These are phyloP conservation scores for Malus domestica DNA, from an alignment of 306 rosid species.

Conservation along the genomic window DNA sequence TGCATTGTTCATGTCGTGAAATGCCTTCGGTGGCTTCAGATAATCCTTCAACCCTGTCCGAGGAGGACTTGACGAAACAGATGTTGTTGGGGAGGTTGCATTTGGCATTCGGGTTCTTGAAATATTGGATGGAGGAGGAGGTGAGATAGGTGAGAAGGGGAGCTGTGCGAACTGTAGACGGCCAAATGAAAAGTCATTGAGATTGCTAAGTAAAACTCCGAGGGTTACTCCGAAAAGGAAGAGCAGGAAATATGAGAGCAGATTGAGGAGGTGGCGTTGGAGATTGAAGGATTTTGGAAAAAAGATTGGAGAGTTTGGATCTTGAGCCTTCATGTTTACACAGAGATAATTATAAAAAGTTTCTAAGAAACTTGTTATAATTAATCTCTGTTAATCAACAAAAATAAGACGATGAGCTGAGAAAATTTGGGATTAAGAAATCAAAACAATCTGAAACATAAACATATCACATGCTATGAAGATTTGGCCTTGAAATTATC, in stretches of 20 bases:
- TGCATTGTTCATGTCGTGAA: constrained; percentile 55
- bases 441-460: neutral
- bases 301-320: constrained; percentile 19
- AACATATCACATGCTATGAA: neutral
- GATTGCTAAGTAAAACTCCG: constrained; percentile 39
- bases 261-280: constrained; percentile 32
- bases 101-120: neutral
- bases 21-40: constrained; percentile 31
- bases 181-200: constrained; percentile 33
- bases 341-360: neutral
- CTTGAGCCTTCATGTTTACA: neutral
- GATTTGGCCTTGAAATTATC: neutral
- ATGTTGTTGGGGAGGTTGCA: neutral
- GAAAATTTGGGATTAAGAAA: neutral
- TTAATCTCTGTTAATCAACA: neutral
- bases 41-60: constrained; percentile 40
- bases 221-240: constrained; percentile 52
- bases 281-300: constrained; percentile 30
- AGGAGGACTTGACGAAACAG: neutral
- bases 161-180: constrained; percentile 40
- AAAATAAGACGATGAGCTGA: neutral
- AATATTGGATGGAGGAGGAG: constrained; percentile 7
- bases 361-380: neutral
- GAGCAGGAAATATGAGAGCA: constrained; percentile 34
- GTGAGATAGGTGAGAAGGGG: constrained; percentile 28